phyloP scores from a whole-genome alignment of 2,329 filamentous ascomycete genomes.

The Microascus cirrosus region DNA sequence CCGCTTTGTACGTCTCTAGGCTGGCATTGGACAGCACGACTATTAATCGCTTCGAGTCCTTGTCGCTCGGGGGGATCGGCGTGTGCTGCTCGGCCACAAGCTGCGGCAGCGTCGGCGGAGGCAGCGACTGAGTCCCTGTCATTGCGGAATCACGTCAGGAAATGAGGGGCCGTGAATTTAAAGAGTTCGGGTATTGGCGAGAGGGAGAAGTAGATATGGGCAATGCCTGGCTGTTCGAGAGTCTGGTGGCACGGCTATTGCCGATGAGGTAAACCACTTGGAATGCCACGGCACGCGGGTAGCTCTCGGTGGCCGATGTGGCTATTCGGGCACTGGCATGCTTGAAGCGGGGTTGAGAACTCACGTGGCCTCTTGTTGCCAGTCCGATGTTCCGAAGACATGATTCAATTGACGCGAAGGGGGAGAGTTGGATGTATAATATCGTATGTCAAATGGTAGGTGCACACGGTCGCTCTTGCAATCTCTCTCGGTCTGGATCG shows the following conservation, averaged over 20 bases:
- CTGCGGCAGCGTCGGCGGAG: conserved; percentile 80
- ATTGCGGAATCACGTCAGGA: background rate
- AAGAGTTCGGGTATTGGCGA: background rate
- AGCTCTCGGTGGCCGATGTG: background rate
- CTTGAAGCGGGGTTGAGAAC: conserved; percentile 7
- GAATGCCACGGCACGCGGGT: too few relatives aligned
- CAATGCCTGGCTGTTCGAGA: background rate
- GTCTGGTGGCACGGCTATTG: background rate
- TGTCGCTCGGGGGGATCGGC: conserved; percentile 75
- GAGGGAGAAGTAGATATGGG: background rate
- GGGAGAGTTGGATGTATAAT: background rate
- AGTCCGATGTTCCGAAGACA: conserved; percentile 21
- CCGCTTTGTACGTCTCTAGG: conserved; percentile 92
- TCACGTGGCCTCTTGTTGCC: conserved; percentile 33
- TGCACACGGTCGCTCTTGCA: background rate
- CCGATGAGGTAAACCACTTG: background rate
- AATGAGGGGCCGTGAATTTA: too few relatives aligned
- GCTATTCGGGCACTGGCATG: background rate
- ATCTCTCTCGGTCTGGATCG: background rate
- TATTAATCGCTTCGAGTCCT: conserved; percentile 82
- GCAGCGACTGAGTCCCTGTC: conserved; percentile 83
- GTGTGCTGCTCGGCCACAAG: conserved; percentile 87
- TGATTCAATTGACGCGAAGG: background rate
- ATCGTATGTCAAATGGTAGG: background rate
- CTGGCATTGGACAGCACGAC: conserved; percentile 96